Base-by-base conservation (phyloP, 139 green algal species). In the Micromonas pusilla region DNA sequence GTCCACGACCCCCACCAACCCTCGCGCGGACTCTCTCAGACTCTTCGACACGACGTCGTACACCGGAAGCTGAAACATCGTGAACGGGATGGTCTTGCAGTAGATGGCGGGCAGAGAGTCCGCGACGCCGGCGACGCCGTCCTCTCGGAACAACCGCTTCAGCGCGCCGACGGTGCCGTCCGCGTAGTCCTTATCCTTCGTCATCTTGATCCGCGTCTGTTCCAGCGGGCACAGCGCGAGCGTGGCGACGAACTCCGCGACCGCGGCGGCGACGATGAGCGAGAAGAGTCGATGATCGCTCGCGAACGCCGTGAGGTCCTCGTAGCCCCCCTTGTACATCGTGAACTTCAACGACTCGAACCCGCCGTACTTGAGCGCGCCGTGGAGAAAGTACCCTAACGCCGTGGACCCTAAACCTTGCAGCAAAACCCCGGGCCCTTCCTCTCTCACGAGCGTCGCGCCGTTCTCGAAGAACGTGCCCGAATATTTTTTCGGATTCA, bases 31-130 rank as follows among this genome's bases (percentile, higher is more conserved):
- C 20, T 25, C 26, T 34, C 63, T 34, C 36, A 75, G 68, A 34
- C 16, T n/a, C 16, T 5, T 21, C 9, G 26, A n/a, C 19, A n/a
- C 21, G 1, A 75, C 68, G 1, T 75, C 68, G 25, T 64, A 75
- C 1, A 36, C 37, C 3, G 30, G 34, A 13, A 75, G 30, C 38
- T 75, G 68, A n/a, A 75, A 38, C 37, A 39, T 39, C 0, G 68
- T 75, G 37, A 62, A 75, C 2, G 68, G 68, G 2, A 75, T 36
- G 34, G 53, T 75, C 38, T 75, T 75, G 19, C 21, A 25, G 20
- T 62, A 75, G 2, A 39, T 72, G 34, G 62, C 68, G 19, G 68
- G 68, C 30, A 75, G 30, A 34, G 19, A 37, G 20, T 32, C 20
- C 3, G 2, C 23, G 1, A 63, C 62, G 21, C 23, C 37, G 0